Conservation (phyloP, 1,284 basidiomycete species). For the Ceratobasidium sp. region DNA sequence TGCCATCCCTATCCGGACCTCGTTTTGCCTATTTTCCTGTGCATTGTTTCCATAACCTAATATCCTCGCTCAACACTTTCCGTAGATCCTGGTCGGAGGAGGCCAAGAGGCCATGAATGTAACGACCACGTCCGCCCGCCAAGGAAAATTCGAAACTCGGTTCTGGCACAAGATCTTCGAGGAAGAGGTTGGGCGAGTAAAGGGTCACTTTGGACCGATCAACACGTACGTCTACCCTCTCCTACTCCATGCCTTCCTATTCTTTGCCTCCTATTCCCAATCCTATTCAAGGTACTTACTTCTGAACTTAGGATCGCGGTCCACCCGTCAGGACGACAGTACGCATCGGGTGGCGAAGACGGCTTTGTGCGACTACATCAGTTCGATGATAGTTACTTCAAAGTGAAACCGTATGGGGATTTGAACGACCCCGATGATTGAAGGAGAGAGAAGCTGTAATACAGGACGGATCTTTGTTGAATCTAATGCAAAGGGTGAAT, state of each 20-base stretch:
- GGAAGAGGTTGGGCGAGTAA: constrained; percentile 96
- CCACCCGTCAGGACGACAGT: constrained; percentile 87
- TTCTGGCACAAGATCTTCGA: constrained; percentile 99
- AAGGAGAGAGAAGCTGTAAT: neutral
- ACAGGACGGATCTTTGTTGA: no score
- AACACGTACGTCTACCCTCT: constrained; percentile 70
- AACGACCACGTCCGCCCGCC: constrained; percentile 90
- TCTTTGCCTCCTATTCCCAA: no score
- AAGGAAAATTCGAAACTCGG: constrained; percentile 97
- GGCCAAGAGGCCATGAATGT: constrained; percentile 99
- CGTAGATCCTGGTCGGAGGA: constrained; percentile 90
- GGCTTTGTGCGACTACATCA: constrained; percentile 93
- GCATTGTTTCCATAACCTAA: no score
- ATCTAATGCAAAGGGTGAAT: neutral
- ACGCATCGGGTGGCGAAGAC: constrained; percentile 96
- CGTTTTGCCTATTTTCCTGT: constrained; percentile 42
- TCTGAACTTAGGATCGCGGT: constrained; percentile 74
- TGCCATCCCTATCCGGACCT: neutral
- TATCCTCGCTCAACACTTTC: no score
- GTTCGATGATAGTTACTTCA: constrained; percentile 92
- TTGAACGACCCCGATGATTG: constrained; percentile 69
- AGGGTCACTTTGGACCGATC: constrained; percentile 96
- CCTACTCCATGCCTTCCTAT: constrained; percentile 48
- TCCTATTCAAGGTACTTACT: constrained; percentile 25
- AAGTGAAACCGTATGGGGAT: constrained; percentile 87